Evolutionary conservation across 495 filamentous ascomycete genomes (phyloP), one percentile per base, ranked within the genome.

Genomic region (Neurospora africana): DNA sequence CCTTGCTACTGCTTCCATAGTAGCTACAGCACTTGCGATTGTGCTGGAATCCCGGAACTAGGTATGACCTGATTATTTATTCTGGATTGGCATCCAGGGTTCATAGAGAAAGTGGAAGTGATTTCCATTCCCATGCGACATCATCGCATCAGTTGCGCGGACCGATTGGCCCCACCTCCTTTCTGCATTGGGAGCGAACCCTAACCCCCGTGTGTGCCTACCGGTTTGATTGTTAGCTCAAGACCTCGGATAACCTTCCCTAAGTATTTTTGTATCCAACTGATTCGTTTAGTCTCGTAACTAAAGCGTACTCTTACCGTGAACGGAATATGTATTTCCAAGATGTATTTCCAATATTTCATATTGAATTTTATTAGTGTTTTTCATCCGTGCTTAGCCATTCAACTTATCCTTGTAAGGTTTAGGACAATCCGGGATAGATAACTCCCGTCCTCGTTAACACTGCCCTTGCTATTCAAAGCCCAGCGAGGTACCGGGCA

Each of bases 1-100:
- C 43, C 78, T 75, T 11, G 75, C 39, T 47, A 77, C 11, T 10
- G 47, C 61, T 10, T 79, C 78, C 79, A 81, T 81, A 5, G 30
- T 69, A 39, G 67, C 5, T 11, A 44, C 17, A 27, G 33, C 36
- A 33, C 53, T 65, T 19, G 53, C 35, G 53, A 33, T 65, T 27
- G 53, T 61, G 53, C 53, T 30, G 53, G 27, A 61, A 17, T 61
- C 13, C 13, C 13, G 47, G 5, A 15, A 58, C 3, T 23, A 35
- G 33, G 33, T 35, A 58, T 23, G 47, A 58, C 21, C 47, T 58
- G 47, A 27, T 58, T 27, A 15, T 27, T 30, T 8, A 19, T 2
- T 61, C 19, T 33, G 53, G 53, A 9, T 65, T 65, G 53, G 27
- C 27, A 27, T 65, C 35, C 53, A 65, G 27, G 53, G 53, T 61